These are phyloP conservation scores for Chrysanthemum lavandulifolium DNA, from an alignment of 129 eudicot species.

Conservation along the genomic window DNA sequence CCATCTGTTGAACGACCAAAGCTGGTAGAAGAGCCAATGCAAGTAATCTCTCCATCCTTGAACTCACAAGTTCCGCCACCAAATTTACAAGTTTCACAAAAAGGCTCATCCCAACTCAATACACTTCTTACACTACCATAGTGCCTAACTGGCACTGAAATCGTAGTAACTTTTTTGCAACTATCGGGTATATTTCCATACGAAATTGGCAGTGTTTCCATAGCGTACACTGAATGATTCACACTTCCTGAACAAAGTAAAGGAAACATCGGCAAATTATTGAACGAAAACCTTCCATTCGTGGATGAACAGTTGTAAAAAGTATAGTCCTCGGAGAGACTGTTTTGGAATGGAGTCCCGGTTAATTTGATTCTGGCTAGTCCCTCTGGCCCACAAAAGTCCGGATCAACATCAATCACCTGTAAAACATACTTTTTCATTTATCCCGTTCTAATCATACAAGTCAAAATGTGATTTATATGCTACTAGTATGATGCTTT, in stretches of 20 bases:
- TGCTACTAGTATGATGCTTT: too few relatives aligned
- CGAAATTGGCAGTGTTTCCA: slow-evolving; percentile 11
- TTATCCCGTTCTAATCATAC: too few relatives aligned
- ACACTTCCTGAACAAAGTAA: slow-evolving; percentile 44
- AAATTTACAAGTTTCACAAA: slow-evolving; percentile 47
- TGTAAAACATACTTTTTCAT: background rate
- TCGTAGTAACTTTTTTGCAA: slow-evolving; percentile 35
- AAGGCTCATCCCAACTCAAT: slow-evolving; percentile 57
- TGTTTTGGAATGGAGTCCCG: background rate
- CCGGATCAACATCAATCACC: slow-evolving; percentile 27
- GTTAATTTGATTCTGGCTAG: slow-evolving; percentile 4
- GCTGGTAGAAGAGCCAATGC: slow-evolving; percentile 17
- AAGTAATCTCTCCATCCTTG: slow-evolving; percentile 36
- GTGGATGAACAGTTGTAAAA: slow-evolving; percentile 55
- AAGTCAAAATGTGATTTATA: too few relatives aligned
- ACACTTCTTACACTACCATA: slow-evolving; percentile 14
- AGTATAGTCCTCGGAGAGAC: slow-evolving; percentile 13
- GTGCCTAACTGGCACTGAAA: slow-evolving; percentile 36
- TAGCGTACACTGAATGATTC: slow-evolving; percentile 45
- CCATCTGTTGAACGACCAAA: background rate
- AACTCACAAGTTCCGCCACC: slow-evolving; percentile 61
- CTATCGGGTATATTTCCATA: slow-evolving; percentile 30
- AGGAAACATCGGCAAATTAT: slow-evolving; percentile 22
- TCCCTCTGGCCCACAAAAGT: slow-evolving; percentile 25
- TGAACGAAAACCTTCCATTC: background rate